phyloP scores from a whole-genome alignment of 768 basidiomycete genomes.

The Mycena epipterygia region DNA sequence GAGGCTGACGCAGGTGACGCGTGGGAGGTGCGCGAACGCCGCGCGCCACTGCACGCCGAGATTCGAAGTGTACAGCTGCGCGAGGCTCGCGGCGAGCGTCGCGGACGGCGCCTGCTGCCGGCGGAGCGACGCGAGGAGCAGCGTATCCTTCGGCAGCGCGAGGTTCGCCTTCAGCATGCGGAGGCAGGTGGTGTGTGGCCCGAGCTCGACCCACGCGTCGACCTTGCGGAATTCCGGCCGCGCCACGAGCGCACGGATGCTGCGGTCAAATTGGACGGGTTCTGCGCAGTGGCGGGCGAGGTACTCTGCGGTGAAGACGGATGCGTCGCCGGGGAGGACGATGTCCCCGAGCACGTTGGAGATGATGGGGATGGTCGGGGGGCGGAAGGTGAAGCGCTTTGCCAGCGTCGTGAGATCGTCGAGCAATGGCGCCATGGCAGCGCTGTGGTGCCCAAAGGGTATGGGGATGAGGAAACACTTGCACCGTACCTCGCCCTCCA shows the following conservation, averaged over 20 bases:
- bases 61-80: conserved; percentile 60
- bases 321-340: conserved; percentile 64
- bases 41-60: conserved; percentile 66
- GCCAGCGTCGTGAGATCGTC: conserved; percentile 61
- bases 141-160: conserved; percentile 43
- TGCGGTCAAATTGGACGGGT: conserved; percentile 69
- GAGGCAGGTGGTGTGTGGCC: conserved; percentile 71
- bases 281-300: conserved; percentile 70
- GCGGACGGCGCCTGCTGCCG: conserved; percentile 59
- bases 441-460: conserved; percentile 76
- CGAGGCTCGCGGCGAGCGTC: conserved; percentile 60
- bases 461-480: conserved; percentile 63
- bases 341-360: conserved; percentile 72
- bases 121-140: conserved; percentile 66
- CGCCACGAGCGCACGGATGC: conserved; percentile 58
- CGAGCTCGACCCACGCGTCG: conserved; percentile 75
- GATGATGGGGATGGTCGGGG: conserved; percentile 71
- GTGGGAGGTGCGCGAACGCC: conserved; percentile 61
- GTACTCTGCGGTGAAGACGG: conserved; percentile 64
- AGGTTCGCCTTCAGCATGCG: conserved; percentile 67
- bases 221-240: conserved; percentile 42
- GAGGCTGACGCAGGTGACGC: conserved; percentile 60
- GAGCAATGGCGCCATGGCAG: conserved; percentile 71
- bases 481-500: conserved; percentile 52
- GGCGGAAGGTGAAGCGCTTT: conserved; percentile 49